phyloP scores from a whole-genome alignment of 768 basidiomycete genomes.

The Artomyces pyxidatus region DNA sequence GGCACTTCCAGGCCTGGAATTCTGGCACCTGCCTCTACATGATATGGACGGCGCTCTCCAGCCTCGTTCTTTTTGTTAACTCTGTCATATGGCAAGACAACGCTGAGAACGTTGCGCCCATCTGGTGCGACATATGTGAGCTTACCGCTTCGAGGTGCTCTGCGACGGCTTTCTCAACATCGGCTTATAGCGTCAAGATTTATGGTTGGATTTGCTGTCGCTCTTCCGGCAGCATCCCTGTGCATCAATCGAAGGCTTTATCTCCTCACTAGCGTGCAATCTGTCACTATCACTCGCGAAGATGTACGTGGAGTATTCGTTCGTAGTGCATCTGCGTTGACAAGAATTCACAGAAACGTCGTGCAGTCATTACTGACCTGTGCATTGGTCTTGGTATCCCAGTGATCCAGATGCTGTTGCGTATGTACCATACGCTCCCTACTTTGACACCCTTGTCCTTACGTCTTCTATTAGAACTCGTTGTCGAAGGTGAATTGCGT shows the following conservation, averaged over 20 bases:
- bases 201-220: slow-evolving; percentile 26
- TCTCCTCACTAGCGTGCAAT: slow-evolving; percentile 29
- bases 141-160: not conserved
- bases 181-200: slow-evolving; percentile 30
- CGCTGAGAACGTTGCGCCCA: slow-evolving; percentile 34
- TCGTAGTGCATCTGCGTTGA: too few species aligned
- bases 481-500: too few species aligned
- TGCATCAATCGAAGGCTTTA: slow-evolving; percentile 45
- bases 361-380: slow-evolving; percentile 24
- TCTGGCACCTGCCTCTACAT: slow-evolving; percentile 70
- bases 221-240: slow-evolving; percentile 31
- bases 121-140: slow-evolving; percentile 54
- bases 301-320: too few species aligned
- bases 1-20: slow-evolving; percentile 44
- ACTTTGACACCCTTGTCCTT: too few species aligned
- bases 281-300: slow-evolving; percentile 24
- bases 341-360: slow-evolving; percentile 25
- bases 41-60: slow-evolving; percentile 51
- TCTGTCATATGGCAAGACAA: slow-evolving; percentile 62
- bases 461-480: too few species aligned
- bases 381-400: slow-evolving; percentile 22
- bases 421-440: slow-evolving; percentile 8
- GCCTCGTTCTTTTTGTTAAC: slow-evolving; percentile 57
- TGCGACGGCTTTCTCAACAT: not conserved
- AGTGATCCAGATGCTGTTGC: slow-evolving; percentile 1